These are phyloP conservation scores for Salix dunnii DNA, from an alignment of 345 rosid species.

Conservation along the genomic window DNA sequence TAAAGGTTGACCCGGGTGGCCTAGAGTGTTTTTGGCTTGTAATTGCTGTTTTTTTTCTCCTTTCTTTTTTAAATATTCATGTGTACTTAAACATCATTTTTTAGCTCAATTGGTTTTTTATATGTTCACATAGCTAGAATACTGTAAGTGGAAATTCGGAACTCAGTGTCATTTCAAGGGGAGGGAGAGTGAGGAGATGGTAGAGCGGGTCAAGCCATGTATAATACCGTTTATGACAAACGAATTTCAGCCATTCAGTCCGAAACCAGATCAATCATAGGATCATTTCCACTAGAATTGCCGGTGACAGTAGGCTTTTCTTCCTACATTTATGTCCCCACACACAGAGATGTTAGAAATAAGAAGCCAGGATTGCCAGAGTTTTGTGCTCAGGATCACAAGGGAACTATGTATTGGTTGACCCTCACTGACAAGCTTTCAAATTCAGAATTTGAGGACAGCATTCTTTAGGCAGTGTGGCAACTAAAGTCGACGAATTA, in stretches of 20 bases:
- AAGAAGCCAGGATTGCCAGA: slow-evolving; percentile 2
- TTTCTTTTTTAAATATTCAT: too few relatives aligned
- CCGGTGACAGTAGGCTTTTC: slow-evolving; percentile 19
- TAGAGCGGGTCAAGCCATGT: background rate
- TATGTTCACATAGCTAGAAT: too few relatives aligned
- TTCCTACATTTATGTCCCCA: slow-evolving; percentile 24
- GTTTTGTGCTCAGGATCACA: background rate
- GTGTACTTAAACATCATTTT: too few relatives aligned
- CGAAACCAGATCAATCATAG: background rate
- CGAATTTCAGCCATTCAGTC: background rate
- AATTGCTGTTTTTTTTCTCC: too few relatives aligned
- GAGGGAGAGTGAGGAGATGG: background rate
- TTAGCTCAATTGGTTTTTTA: too few relatives aligned
- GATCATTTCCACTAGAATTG: slow-evolving; percentile 1
- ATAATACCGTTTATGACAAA: background rate
- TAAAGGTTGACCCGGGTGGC: too few relatives aligned
- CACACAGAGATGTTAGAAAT: slow-evolving; percentile 2
- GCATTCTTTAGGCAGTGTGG: background rate
- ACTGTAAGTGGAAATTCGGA: background rate
- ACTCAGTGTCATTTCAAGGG: slow-evolving; percentile 14
- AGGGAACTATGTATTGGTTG: slow-evolving; percentile 14
- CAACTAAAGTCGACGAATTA: background rate
- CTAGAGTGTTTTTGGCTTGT: too few relatives aligned
- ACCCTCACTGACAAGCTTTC: background rate
- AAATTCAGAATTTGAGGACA: background rate